phyloP scores from a whole-genome alignment of 116 monocot genomes.

The Dioscorea cayenensis region DNA sequence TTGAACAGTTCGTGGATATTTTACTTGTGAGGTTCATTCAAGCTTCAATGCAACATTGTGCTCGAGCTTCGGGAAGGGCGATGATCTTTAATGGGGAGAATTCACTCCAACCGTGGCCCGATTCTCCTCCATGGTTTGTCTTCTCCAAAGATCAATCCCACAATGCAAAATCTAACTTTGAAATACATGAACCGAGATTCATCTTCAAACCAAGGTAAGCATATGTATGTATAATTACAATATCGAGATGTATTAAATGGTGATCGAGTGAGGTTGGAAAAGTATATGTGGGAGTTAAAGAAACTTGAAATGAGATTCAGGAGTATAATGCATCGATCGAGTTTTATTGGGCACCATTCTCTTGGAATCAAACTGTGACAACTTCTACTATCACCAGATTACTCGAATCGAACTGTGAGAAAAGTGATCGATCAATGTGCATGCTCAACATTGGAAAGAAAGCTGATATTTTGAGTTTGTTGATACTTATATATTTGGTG shows the following conservation, averaged over 20 bases:
- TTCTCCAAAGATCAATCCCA: constrained; percentile 30
- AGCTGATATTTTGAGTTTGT: constrained; percentile 24
- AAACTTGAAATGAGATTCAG: constrained; percentile 8
- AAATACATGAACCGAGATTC: constrained; percentile 20
- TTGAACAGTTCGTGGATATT: not conserved
- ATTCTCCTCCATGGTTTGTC: constrained; percentile 48
- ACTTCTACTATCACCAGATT: constrained; percentile 14
- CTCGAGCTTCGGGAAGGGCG: constrained; percentile 45
- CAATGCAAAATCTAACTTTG: constrained; percentile 27
- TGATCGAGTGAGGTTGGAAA: too few relatives aligned
- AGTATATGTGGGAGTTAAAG: not conserved
- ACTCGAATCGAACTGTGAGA: constrained; percentile 13
- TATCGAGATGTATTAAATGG: too few relatives aligned
- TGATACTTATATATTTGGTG: constrained; percentile 35
- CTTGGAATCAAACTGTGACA: constrained; percentile 31
- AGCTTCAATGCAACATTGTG: constrained; percentile 45
- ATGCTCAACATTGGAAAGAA: constrained; percentile 28
- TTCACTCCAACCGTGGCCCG: constrained; percentile 49
- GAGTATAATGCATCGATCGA: constrained; percentile 40
- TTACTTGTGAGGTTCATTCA: not conserved
- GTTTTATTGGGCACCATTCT: constrained; percentile 33
- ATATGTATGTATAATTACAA: too few relatives aligned
- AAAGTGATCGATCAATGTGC: constrained; percentile 21
- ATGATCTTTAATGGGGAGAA: constrained; percentile 51
- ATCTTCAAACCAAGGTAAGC: constrained; percentile 47